phyloP scores from a whole-genome alignment of 805 yeast genomes.

The Saccharomycopsis sp. region DNA sequence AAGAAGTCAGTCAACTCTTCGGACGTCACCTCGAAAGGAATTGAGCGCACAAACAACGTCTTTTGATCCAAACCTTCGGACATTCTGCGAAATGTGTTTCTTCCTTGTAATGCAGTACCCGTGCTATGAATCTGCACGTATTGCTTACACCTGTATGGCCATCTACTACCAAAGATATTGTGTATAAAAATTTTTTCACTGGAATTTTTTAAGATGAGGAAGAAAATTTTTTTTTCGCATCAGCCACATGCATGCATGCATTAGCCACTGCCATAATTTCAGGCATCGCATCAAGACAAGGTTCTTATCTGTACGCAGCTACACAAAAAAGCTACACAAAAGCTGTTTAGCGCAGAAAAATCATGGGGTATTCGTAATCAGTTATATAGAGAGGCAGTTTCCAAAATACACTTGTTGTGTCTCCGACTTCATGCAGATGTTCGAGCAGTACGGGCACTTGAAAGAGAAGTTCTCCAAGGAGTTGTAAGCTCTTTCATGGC shows the following conservation, averaged over 20 bases:
- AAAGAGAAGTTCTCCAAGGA: slow-evolving; percentile 29
- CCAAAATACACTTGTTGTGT: slow-evolving; percentile 40
- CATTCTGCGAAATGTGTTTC: slow-evolving; percentile 19
- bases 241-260: background rate
- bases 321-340: background rate
- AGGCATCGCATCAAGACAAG: too few relatives aligned
- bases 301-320: too few relatives aligned
- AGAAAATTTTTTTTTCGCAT: background rate
- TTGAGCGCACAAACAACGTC: slow-evolving; percentile 79
- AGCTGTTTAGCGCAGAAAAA: background rate
- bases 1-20: slow-evolving; percentile 80
- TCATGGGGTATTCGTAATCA: background rate
- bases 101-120: too few relatives aligned
- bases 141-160: background rate
- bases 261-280: background rate
- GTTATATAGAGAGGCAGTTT: background rate
- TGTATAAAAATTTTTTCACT: background rate
- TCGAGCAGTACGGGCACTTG: slow-evolving; percentile 72
- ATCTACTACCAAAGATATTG: background rate
- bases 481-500: background rate
- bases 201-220: background rate
- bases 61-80: slow-evolving; percentile 32
- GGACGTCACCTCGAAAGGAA: slow-evolving; percentile 74
- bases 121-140: too few relatives aligned
- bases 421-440: slow-evolving; percentile 35